Evolutionary conservation across 163 green algal genomes (phyloP).

Genomic region (Chlamydomonas reinhardtii): DNA sequence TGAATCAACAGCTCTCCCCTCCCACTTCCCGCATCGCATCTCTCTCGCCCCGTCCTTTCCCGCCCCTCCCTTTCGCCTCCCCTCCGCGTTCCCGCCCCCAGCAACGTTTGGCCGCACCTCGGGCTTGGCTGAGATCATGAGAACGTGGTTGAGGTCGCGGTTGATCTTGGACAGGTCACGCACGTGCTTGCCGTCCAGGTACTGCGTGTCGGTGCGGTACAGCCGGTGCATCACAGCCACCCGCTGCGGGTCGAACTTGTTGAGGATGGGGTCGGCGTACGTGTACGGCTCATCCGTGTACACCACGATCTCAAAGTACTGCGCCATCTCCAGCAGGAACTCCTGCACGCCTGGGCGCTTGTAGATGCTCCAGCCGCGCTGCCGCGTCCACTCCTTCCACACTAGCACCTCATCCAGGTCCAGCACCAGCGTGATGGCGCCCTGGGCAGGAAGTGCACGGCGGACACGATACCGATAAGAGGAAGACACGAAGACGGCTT

Average conservation of each 20-base stretch:
- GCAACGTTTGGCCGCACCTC: not conserved
- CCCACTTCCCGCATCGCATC: no score
- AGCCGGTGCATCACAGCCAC: slow-evolving; percentile 67
- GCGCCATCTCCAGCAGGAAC: slow-evolving; percentile 85
- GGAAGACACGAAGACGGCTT: no score
- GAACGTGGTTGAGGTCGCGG: slow-evolving; percentile 78
- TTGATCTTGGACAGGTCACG: slow-evolving; percentile 97
- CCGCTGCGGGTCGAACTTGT: slow-evolving; percentile 91
- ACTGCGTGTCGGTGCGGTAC: slow-evolving; percentile 84
- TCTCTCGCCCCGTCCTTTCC: no score
- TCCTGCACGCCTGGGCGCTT: slow-evolving; percentile 92
- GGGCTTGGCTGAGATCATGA: slow-evolving; percentile 43
- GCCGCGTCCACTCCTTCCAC: slow-evolving; percentile 93
- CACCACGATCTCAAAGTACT: slow-evolving; percentile 96
- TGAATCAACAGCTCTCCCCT: no score
- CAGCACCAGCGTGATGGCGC: slow-evolving; percentile 92
- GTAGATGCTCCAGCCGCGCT: slow-evolving; percentile 93
- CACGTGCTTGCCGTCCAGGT: slow-evolving; percentile 89
- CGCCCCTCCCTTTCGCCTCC: no score
- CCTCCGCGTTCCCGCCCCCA: no score
- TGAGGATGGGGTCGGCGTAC: slow-evolving; percentile 97
- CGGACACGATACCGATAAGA: no score
- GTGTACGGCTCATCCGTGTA: slow-evolving; percentile 93
- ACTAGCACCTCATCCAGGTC: slow-evolving; percentile 96
- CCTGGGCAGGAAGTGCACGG: no score